Evolutionary conservation across 805 yeast species (phyloP).

Genomic region (Teunomyces barrocoloradensis): DNA sequence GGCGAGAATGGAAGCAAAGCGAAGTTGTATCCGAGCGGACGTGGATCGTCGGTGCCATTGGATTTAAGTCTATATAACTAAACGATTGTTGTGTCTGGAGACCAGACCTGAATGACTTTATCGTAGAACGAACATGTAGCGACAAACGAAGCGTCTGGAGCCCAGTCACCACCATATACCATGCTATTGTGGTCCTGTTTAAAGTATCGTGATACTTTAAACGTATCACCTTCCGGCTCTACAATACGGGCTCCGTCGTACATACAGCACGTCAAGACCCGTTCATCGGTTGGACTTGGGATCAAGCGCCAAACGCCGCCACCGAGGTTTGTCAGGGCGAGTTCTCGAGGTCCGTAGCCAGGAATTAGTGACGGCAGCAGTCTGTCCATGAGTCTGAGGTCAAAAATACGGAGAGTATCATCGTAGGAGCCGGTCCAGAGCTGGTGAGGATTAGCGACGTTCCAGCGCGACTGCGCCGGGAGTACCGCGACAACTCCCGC

Average conservation of each 20-base stretch:
- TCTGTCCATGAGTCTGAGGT: conserved; percentile 52
- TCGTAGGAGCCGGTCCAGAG: conserved; percentile 93
- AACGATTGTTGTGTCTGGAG: conserved; percentile 13
- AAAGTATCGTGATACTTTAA: conserved; percentile 39
- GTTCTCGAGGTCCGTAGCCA: conserved; percentile 53
- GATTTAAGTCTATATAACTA: conserved; percentile 38
- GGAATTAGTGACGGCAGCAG: conserved; percentile 33
- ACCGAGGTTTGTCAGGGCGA: conserved; percentile 53
- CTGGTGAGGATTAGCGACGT: conserved; percentile 38
- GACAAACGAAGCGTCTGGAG: conserved; percentile 42
- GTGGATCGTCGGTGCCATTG: conserved; percentile 89
- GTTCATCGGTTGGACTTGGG: conserved; percentile 49
- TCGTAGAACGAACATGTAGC: conserved; percentile 94
- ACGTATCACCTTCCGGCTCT: conserved; percentile 21
- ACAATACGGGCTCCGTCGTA: conserved; percentile 87
- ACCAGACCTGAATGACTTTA: conserved; percentile 76
- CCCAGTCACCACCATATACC: conserved; percentile 97
- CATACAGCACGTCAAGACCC: conserved; percentile 85
- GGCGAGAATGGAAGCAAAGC: conserved; percentile 44
- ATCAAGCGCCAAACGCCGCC: conserved; percentile 96
- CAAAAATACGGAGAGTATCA: conserved; percentile 68
- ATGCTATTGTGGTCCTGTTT: conserved; percentile 81
- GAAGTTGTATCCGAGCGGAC: conserved; percentile 90
- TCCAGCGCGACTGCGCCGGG: conserved; percentile 43
- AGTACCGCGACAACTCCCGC: conserved; percentile 91